Conservation (phyloP, 2,329 filamentous ascomycete species). For the Fusarium sp. region DNA sequence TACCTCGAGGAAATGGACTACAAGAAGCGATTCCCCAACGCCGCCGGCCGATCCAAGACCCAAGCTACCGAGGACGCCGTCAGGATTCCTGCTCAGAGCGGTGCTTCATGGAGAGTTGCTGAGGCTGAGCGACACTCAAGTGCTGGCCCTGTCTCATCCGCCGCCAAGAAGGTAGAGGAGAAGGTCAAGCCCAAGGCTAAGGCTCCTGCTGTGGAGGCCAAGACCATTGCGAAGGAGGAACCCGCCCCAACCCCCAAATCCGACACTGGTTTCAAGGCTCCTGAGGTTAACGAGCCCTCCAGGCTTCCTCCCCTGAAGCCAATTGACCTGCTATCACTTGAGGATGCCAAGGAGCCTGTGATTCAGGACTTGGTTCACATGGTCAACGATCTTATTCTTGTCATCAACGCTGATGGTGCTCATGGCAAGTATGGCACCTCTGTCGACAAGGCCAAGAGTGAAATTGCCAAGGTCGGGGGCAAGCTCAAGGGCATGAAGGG, state of each 20-base stretch:
- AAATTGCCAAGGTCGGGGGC: constrained; percentile 80
- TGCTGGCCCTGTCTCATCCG: constrained; percentile 58
- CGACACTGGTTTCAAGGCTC: constrained; percentile 60
- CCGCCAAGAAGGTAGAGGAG: constrained; percentile 49
- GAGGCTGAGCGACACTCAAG: constrained; percentile 72
- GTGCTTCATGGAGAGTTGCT: constrained; percentile 82
- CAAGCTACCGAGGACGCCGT: constrained; percentile 76
- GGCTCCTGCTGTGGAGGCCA: constrained; percentile 34
- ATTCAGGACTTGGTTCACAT: constrained; percentile 95
- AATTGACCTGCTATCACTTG: constrained; percentile 82
- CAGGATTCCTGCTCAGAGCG: constrained; percentile 86
- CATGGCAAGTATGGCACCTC: constrained; percentile 81
- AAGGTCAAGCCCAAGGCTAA: constrained; percentile 49
- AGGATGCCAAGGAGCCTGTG: constrained; percentile 83
- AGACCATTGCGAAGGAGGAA: constrained; percentile 49
- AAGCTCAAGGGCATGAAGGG: constrained; percentile 82
- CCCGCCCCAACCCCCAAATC: constrained; percentile 47
- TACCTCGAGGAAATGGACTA: constrained; percentile 97
- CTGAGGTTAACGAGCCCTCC: constrained; percentile 75
- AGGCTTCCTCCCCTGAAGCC: constrained; percentile 72
- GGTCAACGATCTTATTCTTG: constrained; percentile 94
- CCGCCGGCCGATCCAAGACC: constrained; percentile 59
- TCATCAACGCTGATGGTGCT: constrained; percentile 88
- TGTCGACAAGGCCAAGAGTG: constrained; percentile 86
- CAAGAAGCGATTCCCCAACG: constrained; percentile 80